Base-by-base conservation (phyloP, 2,329 filamentous ascomycete species). In the Purpureocillium lavendulum region DNA sequence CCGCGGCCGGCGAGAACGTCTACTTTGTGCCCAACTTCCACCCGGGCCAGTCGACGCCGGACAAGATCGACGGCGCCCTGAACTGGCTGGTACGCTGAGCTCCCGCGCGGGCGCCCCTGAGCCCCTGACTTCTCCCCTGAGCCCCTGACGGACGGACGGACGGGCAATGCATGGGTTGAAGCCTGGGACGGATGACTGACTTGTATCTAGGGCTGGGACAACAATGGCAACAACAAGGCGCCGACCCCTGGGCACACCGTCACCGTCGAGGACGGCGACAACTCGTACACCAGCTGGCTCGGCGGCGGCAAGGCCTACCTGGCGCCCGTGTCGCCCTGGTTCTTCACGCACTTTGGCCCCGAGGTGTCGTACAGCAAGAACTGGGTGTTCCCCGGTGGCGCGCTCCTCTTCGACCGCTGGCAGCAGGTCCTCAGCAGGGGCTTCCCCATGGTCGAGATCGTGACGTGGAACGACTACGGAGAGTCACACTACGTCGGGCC, bases 331-430 rank as follows among this genome's bases (percentile, higher is more conserved):
- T 51, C 52, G 14, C 52, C 55, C 2, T 59, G 56, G 73, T 77
- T 75, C 53, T 72, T 55, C 35, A 71, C 70, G 1, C 65, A 75
- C 42, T 66, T 67, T 15, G 68, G 67, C 3, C 50, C 54, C 4
- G 63, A 64, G 38, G 61, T 68, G 15, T 50, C 61, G 9, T 72
- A 65, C 45, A 60, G 57, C 48, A 70, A 77, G 61, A 73, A 73
- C 48, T 75, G 70, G 66, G 62, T 80, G 2, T 82, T 75, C 62
- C 69, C 69, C 3, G 69, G 73, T 7, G 77, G 80, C 43, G 61
- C 70, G 32, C 58, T 81, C 7, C 79, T 77, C 70, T 72, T 69
- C 43, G 60, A 75, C 41, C 71, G 77, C 21, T 80, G 76, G 77
- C 60, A 70, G 16, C 46, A 61, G 40, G 62, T 73, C 15, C 45